Evolutionary conservation across 2,329 filamentous ascomycete species (phyloP), one percentile per base, ranked within the genome.

Genomic region (Diaporthe amygdali): DNA sequence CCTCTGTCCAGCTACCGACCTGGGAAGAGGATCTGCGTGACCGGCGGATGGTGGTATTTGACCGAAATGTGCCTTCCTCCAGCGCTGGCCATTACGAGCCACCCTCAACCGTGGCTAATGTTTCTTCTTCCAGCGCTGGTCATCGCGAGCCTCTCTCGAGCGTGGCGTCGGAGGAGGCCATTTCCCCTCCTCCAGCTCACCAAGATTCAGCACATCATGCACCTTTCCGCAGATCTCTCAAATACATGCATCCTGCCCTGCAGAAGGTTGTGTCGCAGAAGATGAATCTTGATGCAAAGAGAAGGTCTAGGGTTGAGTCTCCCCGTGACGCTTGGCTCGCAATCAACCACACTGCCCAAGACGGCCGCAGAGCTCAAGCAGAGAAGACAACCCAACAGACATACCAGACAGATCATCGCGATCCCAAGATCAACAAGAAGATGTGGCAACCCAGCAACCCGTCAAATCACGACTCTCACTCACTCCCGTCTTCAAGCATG

Each of bases 371-470:
- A 49, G 34, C 9, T 49, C 52, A 46, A 49, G 10, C 20, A 14
- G 14, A 25, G 52, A 12, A 22, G 2, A 3, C 6, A 10, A 22
- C 15, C 15, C 54, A 27, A 10, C 25, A 56, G n/a, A 27, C 15
- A 34, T 30, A 49, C 20, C 44, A 44, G 17, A 14, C 59, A 49
- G 32, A 20, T 17, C 44, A 25, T 10, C 30, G 14, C 12, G 30
- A n/a, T 17, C 4, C 66, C 41, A 59, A 30, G 25, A 20, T 14
- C 10, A 41, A 59, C 22, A 59, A 51, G 9, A 59, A 68, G 37
- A 61, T 55, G 51, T 71, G 69, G 71, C 64, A 51, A 0, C 69
- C 71, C 52, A 68, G 64, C 20, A 55, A 47, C 37, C 70, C 54
- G 27, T 41, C 41, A 2, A 44, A 68, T n/a, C 34, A 34, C 41